These are phyloP conservation scores for Penicillium samsonianum DNA, from an alignment of 495 filamentous ascomycete species.

Conservation along the genomic window DNA sequence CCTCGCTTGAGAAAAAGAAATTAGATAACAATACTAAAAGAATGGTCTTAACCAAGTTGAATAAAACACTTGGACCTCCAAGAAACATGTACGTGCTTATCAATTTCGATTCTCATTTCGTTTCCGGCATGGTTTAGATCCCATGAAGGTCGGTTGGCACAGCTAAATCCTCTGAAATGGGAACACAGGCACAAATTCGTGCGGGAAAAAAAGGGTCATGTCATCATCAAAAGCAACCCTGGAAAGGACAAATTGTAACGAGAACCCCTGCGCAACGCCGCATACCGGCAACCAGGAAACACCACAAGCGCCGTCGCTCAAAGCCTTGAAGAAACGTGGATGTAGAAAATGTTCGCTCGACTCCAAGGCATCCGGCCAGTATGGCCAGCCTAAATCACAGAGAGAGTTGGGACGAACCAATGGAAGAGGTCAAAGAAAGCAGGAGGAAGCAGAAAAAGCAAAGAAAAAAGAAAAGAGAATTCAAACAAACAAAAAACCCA, in stretches of 20 bases:
- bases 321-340: constrained; percentile 23
- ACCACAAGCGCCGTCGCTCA: constrained; percentile 44
- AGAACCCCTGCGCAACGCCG: constrained; percentile 27
- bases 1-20: not conserved
- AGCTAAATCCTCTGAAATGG: constrained; percentile 12
- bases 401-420: not conserved
- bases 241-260: constrained; percentile 12
- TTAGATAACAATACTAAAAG: not conserved
- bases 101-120: constrained; percentile 1
- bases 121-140: constrained; percentile 9
- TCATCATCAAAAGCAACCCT: constrained; percentile 21
- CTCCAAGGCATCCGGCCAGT: constrained; percentile 6
- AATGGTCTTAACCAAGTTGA: not conserved
- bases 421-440: not conserved
- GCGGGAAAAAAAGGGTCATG: constrained; percentile 16
- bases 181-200: not conserved
- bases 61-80: not conserved
- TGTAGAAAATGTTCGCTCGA: constrained; percentile 5
- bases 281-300: constrained; percentile 31
- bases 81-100: not conserved
- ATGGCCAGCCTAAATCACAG: not conserved
- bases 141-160: constrained; percentile 11
- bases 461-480: constrained; percentile 14
- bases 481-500: constrained; percentile 11
- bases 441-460: constrained; percentile 2